A percentile compares a stretch with the other conserved stretches of the same genome.
These are phyloP conservation scores for Wallacemonas rigidus DNA, from an alignment of 208 protist genomes.

Conservation along the genomic window DNA sequence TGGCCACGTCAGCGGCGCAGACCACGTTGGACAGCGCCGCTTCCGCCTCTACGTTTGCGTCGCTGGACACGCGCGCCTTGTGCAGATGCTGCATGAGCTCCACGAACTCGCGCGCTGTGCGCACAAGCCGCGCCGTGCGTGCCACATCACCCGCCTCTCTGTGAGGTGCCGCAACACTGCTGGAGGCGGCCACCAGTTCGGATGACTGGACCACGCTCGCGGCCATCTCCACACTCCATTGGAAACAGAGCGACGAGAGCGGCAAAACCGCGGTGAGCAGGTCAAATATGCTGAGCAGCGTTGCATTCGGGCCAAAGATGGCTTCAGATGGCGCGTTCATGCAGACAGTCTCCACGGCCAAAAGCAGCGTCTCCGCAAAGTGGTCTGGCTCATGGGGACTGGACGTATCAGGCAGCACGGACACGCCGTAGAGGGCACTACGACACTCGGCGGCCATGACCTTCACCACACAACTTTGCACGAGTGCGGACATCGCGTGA, in stretches of 20 bases:
- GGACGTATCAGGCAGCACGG: background rate
- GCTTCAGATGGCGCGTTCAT: conserved; percentile 38
- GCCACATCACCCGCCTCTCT: background rate
- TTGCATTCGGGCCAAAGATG: conserved; percentile 47
- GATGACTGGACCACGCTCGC: conserved; percentile 20
- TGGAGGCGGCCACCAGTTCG: background rate
- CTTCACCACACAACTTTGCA: background rate
- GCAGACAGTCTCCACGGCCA: conserved; percentile 45
- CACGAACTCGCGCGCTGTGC: background rate
- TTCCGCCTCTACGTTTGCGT: background rate
- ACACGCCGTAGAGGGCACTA: conserved; percentile 15
- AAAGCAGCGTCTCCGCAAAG: conserved; percentile 10
- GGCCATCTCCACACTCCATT: conserved; percentile 33
- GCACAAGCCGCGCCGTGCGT: background rate
- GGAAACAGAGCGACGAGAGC: conserved; percentile 47
- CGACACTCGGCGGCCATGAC: conserved; percentile 18
- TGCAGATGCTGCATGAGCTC: conserved; percentile 21
- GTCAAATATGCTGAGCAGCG: conserved; percentile 37
- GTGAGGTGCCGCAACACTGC: background rate
- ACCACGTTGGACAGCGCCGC: background rate
- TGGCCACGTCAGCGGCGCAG: background rate
- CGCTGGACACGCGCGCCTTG: background rate
- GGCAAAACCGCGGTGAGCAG: conserved; percentile 32
- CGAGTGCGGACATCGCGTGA: background rate
- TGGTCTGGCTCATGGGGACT: background rate